Evolutionary conservation across 2,329 filamentous ascomycete species (phyloP).

Genomic region (Aspergillus pseudonomiae): DNA sequence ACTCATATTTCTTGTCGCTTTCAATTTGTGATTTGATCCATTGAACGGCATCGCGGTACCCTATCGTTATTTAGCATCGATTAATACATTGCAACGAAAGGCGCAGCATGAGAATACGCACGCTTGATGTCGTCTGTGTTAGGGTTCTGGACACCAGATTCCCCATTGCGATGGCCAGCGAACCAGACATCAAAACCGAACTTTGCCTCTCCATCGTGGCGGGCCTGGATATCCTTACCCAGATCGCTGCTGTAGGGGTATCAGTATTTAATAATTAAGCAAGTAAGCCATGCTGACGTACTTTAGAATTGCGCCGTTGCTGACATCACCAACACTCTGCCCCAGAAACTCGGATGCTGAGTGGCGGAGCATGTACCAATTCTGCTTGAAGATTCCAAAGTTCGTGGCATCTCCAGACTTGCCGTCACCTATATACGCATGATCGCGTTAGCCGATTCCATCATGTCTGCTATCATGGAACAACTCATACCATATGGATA

Average conservation of each 20-base stretch:
- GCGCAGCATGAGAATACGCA: constrained; percentile 9
- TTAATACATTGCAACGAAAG: not conserved
- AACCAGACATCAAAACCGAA: constrained; percentile 28
- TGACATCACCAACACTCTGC: constrained; percentile 22
- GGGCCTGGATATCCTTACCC: not conserved
- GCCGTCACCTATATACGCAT: constrained; percentile 26
- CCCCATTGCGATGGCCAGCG: constrained; percentile 29
- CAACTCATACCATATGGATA: constrained; percentile 24
- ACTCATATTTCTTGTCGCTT: constrained; percentile 21
- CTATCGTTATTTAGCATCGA: not conserved
- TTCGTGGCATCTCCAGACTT: constrained; percentile 33
- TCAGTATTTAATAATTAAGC: not conserved
- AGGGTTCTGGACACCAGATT: constrained; percentile 22
- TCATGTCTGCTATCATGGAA: not conserved
- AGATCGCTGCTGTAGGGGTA: not conserved
- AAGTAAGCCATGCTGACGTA: not conserved
- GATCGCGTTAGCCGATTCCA: not conserved
- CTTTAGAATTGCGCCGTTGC: constrained; percentile 18
- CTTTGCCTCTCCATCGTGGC: constrained; percentile 24
- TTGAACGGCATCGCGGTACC: constrained; percentile 17
- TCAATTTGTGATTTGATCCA: constrained; percentile 35
- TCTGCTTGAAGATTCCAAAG: constrained; percentile 28
- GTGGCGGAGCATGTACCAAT: constrained; percentile 30
- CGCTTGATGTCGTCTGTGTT: constrained; percentile 25
- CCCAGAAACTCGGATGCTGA: constrained; percentile 30